Evolutionary conservation across 306 rosid genomes (phyloP), one percentile per base, ranked within the genome.

Genomic region (Morella rubra): DNA sequence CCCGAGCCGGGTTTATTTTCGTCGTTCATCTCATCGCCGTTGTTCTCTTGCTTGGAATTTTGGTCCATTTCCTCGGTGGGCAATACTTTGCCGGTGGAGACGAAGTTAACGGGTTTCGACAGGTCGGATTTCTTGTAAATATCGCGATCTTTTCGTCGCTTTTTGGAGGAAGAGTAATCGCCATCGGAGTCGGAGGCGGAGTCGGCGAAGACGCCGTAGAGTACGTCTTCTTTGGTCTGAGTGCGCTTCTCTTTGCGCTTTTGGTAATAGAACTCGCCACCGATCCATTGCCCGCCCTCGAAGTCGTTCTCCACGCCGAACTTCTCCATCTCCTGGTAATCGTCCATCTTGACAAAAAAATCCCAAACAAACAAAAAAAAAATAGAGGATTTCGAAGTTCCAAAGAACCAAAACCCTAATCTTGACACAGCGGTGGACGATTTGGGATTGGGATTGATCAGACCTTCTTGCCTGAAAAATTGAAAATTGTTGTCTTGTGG

Each of bases 261-360:
- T 18, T 85, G 75, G 46, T 76, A 90, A 83, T 87, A 90, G 70
- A 75, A 90, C 79, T 95, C 98, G 8, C 89, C 96, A 14, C 73
- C 88, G 76, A 89, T 84, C 96, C 94, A 94, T 62, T 86, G 82
- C 2, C 82, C 90, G 52, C 74, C 97, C 53, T 91, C 98, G 49
- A 69, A 94, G 87, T 94, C 97, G n/a, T 94, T 87, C 41, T 91
- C 97, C 90, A 73, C 78, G 50, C 93, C 96, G 52, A 94, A 94
- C 52, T 76, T 84, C 84, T 91, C 97, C 96, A 87, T 90, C 76
- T 94, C 98, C 74, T 90, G 94, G 67, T 90, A 83, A 66, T 90
- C 97, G 3, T 93, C 98, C 98, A 93, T 93, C 50, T 77, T 64
- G 59, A 70, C 61, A 76, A 58, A 20, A 46, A 59, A 55, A 66